These are phyloP conservation scores for Candida patagonica DNA, from an alignment of 805 yeast species.

Conservation along the genomic window DNA sequence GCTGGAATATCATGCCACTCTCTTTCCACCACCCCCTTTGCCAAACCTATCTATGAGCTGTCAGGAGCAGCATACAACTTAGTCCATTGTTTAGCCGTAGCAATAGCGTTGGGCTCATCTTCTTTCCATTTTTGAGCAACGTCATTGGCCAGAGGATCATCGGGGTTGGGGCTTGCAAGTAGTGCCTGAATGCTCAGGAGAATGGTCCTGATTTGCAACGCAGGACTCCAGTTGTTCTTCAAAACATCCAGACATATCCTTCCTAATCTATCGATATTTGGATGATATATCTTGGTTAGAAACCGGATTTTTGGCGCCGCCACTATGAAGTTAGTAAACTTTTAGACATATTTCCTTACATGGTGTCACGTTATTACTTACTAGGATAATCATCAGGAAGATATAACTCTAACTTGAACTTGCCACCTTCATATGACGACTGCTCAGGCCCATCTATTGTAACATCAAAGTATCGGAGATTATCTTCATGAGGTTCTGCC, in stretches of 20 bases:
- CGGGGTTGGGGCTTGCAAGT: constrained; percentile 93
- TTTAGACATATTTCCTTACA: no score
- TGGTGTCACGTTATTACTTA: constrained; percentile 11
- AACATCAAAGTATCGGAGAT: constrained; percentile 86
- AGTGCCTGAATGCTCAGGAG: constrained; percentile 86
- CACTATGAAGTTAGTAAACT: constrained; percentile 34
- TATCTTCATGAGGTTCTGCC: constrained; percentile 90
- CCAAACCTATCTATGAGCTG: no score
- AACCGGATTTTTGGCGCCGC: constrained; percentile 95
- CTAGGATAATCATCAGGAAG: constrained; percentile 94
- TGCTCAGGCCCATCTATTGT: constrained; percentile 84
- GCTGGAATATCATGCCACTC: no score
- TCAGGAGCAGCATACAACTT: constrained; percentile 49
- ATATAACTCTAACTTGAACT: constrained; percentile 73
- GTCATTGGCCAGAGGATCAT: constrained; percentile 95
- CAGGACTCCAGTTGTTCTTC: constrained; percentile 95
- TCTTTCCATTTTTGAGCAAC: constrained; percentile 96
- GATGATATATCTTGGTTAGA: constrained; percentile 89
- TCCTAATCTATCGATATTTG: constrained; percentile 91
- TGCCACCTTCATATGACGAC: constrained; percentile 79
- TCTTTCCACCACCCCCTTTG: no score
- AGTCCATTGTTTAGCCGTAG: constrained; percentile 74
- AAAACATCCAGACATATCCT: constrained; percentile 92
- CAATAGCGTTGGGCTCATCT: constrained; percentile 70
- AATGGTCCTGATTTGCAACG: constrained; percentile 88